phyloP scores from a whole-genome alignment of 176 grass and related monocot genomes.

The Musa beccarii region DNA sequence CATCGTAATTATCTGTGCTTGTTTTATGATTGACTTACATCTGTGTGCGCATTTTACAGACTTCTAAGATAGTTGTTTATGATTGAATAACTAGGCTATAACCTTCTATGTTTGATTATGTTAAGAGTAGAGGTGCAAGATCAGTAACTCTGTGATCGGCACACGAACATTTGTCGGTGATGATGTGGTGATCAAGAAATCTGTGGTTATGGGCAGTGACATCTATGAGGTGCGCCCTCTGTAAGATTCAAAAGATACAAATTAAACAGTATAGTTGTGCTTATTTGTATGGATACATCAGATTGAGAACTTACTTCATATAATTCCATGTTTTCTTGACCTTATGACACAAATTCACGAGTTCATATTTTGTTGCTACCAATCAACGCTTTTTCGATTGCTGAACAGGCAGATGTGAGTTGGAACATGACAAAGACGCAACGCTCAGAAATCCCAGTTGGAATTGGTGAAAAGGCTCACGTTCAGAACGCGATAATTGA shows the following conservation, averaged over 20 bases:
- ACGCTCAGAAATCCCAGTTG: constrained; percentile 7
- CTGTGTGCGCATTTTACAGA: neutral
- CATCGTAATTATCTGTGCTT: neutral
- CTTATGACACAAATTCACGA: too few relatives aligned
- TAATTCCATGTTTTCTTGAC: too few relatives aligned
- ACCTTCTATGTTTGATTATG: constrained; percentile 1
- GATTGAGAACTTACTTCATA: too few relatives aligned
- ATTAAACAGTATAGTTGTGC: too few relatives aligned
- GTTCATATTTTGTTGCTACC: neutral
- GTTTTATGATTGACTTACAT: neutral
- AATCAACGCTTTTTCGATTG: neutral
- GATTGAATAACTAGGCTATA: neutral
- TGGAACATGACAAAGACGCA: neutral
- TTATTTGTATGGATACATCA: too few relatives aligned
- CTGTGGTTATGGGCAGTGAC: constrained; percentile 19
- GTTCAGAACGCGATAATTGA: constrained; percentile 22
- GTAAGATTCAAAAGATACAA: neutral
- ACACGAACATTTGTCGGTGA: constrained; percentile 3
- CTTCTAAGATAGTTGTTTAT: neutral
- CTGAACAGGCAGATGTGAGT: constrained; percentile 2
- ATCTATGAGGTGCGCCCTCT: constrained; percentile 1
- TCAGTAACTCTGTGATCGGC: constrained; percentile 17
- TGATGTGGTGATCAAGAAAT: constrained; percentile 6
- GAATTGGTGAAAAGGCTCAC: constrained; percentile 4
- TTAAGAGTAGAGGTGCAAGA: constrained; percentile 23